phyloP scores from a whole-genome alignment of 2,329 filamentous ascomycete genomes.

The Aspergillus hiratsukae region DNA sequence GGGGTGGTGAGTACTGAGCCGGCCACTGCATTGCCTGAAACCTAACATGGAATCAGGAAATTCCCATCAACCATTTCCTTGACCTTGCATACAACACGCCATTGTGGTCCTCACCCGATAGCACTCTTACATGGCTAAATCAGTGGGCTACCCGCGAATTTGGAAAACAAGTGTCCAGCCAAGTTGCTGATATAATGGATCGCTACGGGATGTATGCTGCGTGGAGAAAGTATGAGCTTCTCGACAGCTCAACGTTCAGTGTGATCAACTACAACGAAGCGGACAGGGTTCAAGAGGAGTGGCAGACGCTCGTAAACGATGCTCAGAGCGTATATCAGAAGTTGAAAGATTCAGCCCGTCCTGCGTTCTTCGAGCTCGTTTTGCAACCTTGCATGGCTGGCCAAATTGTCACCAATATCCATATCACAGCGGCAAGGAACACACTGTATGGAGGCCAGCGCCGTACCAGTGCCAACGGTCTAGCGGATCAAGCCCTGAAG shows the following conservation, averaged over 20 bases:
- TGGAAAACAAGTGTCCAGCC: conserved; percentile 42
- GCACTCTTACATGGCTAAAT: conserved; percentile 53
- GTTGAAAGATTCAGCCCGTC: conserved; percentile 47
- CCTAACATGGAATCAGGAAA: conserved; percentile 38
- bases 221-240: conserved; percentile 59
- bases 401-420: conserved; percentile 52
- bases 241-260: conserved; percentile 56
- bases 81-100: conserved; percentile 63
- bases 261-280: conserved; percentile 63
- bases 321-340: conserved; percentile 55
- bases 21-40: conserved; percentile 4
- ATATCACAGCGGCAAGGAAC: conserved; percentile 50
- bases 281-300: conserved; percentile 53
- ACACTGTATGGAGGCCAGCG: conserved; percentile 53
- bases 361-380: conserved; percentile 61
- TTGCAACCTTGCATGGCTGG: conserved; percentile 58
- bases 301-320: conserved; percentile 49
- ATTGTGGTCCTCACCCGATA: conserved; percentile 50
- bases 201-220: conserved; percentile 56
- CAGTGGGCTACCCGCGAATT: conserved; percentile 58
- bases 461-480: conserved; percentile 52
- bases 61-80: conserved; percentile 64
- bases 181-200: conserved; percentile 51
- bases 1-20: conserved; percentile 41
- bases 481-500: conserved; percentile 50